These are phyloP conservation scores for Moesziomyces antarcticus DNA, from an alignment of 1,284 basidiomycete genomes.

Conservation along the genomic window DNA sequence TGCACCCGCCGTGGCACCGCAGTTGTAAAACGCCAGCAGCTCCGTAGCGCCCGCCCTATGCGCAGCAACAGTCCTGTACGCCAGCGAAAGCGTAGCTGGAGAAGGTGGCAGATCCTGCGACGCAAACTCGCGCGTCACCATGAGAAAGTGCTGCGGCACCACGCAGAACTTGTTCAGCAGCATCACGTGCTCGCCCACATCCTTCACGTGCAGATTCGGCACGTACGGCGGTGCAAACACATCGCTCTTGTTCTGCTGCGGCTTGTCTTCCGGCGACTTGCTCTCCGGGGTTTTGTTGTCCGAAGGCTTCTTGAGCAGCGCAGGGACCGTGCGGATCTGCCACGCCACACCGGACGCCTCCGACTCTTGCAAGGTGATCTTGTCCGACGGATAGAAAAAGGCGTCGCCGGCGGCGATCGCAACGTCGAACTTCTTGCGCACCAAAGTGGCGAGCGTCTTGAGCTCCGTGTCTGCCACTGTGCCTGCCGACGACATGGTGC, in stretches of 20 bases:
- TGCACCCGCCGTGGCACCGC: constrained; percentile 58
- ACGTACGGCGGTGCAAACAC: constrained; percentile 67
- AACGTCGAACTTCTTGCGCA: constrained; percentile 47
- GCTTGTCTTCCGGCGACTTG: constrained; percentile 8
- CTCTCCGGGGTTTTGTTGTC: constrained; percentile 12
- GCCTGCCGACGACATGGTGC: constrained; percentile 15
- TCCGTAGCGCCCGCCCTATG: constrained; percentile 36
- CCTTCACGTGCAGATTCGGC: constrained; percentile 58
- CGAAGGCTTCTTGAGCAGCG: constrained; percentile 60
- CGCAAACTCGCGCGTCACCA: constrained; percentile 61
- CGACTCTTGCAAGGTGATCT: constrained; percentile 31
- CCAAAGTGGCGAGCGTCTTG: constrained; percentile 33
- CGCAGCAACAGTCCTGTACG: constrained; percentile 51
- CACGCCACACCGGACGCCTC: constrained; percentile 26
- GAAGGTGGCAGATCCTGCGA: constrained; percentile 61
- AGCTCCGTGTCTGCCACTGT: constrained; percentile 29
- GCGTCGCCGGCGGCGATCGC: constrained; percentile 54
- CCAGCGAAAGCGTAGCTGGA: constrained; percentile 52
- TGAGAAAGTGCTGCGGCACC: constrained; percentile 61
- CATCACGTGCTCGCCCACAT: constrained; percentile 51
- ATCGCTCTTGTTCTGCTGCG: constrained; percentile 56
- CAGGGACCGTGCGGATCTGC: constrained; percentile 61
- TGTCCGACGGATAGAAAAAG: constrained; percentile 61
- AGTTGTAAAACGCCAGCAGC: constrained; percentile 64
- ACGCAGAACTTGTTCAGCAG: constrained; percentile 67